Percentiles rank a stretch among this genome's conserved stretches.
phyloP scores from a whole-genome alignment of 2,329 filamentous ascomycete genomes.

The Akanthomyces lecanii region DNA sequence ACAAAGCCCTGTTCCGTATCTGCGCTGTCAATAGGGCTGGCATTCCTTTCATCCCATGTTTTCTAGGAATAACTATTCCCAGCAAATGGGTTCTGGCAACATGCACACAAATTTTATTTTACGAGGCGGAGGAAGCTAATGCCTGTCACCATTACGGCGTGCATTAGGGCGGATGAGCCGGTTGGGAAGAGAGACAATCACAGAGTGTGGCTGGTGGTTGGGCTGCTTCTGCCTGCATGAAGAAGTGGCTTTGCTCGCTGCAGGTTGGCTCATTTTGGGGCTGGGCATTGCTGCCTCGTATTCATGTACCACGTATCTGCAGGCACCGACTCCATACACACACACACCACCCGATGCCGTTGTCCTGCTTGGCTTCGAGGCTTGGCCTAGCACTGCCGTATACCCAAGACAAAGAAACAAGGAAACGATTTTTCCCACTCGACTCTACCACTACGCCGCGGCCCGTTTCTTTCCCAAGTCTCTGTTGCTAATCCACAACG shows the following conservation, averaged over 20 bases:
- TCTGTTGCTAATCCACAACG: not conserved
- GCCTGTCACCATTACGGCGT: conserved; percentile 2
- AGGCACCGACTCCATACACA: conserved; percentile 11
- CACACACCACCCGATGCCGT: not conserved
- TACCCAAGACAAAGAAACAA: not conserved
- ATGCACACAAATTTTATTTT: not conserved
- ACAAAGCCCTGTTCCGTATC: no score
- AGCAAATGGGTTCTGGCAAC: not conserved
- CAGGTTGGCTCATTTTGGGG: not conserved
- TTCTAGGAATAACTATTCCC: not conserved
- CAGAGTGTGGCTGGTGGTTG: conserved; percentile 10
- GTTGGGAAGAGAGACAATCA: not conserved
- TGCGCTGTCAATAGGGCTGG: no score
- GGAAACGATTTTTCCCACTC: not conserved
- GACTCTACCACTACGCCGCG: not conserved
- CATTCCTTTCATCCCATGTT: not conserved
- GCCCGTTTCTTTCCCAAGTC: not conserved
- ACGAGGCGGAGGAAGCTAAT: conserved; percentile 5
- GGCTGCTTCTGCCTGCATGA: conserved; percentile 1
- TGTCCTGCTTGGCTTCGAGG: not conserved
- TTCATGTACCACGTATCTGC: conserved; percentile 13
- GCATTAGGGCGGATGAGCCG: conserved; percentile 5
- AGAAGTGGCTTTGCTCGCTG: not conserved
- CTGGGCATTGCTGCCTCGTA: conserved; percentile 2
- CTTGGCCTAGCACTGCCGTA: not conserved